Conservation (phyloP, 345 rosid species). For the Isatis tinctoria region DNA sequence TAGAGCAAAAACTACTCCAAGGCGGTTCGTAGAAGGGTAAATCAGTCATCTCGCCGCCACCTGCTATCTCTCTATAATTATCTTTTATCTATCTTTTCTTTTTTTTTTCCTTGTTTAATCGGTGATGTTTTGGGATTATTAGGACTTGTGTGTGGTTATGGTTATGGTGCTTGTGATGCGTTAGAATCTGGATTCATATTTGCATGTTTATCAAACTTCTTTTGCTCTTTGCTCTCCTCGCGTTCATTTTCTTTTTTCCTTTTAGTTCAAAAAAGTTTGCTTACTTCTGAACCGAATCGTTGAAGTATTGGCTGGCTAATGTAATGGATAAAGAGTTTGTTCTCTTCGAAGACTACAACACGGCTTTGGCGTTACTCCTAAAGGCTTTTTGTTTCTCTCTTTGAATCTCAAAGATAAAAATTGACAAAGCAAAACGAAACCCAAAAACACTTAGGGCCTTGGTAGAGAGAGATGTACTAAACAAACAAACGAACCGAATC, state of each 20-base stretch:
- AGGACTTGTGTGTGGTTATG: slow-evolving; percentile 6
- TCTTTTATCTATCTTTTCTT: background rate
- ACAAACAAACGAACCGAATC: background rate
- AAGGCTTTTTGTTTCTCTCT: background rate
- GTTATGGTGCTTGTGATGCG: slow-evolving; percentile 25
- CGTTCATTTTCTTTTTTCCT: no score
- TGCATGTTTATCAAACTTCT: background rate
- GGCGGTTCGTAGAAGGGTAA: slow-evolving; percentile 1
- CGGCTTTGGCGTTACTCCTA: background rate
- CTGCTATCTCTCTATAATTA: background rate
- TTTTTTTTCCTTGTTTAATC: background rate
- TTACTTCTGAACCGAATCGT: background rate
- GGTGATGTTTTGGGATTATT: background rate
- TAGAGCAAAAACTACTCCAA: background rate
- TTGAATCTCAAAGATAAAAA: background rate
- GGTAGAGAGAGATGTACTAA: background rate
- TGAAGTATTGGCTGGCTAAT: no score
- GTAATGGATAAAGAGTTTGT: background rate
- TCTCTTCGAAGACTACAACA: background rate
- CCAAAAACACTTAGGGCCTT: no score
- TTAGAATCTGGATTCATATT: background rate
- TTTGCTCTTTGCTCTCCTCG: no score
- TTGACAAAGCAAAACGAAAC: background rate
- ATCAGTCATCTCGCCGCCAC: background rate
- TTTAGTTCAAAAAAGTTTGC: no score